Conservation (phyloP, 306 rosid genomes). For the Sophora flavescens region DNA sequence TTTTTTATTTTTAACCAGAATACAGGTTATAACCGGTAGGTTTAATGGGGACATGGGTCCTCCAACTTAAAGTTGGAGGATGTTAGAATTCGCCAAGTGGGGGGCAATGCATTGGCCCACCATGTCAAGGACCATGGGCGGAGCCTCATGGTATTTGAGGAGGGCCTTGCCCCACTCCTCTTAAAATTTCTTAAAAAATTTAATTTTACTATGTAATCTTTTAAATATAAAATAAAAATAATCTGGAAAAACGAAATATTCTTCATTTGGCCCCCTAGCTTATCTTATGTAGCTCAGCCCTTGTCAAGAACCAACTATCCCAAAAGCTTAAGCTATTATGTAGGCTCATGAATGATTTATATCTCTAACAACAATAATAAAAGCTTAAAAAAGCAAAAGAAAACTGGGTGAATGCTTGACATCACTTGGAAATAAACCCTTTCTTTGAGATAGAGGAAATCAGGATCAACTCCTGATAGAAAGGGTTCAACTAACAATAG, state of each 20-base stretch:
- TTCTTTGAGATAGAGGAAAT: background rate
- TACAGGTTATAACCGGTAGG: too few relatives aligned
- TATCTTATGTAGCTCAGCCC: background rate
- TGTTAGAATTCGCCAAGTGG: background rate
- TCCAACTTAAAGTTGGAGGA: too few relatives aligned
- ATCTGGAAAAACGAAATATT: too few relatives aligned
- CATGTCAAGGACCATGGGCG: background rate
- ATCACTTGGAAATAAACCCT: background rate
- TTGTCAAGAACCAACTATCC: background rate
- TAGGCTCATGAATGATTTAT: background rate
- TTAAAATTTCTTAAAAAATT: too few relatives aligned
- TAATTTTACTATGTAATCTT: too few relatives aligned
- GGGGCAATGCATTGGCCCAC: background rate
- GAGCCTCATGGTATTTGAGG: too few relatives aligned
- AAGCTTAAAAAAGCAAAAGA: background rate
- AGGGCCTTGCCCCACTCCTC: too few relatives aligned
- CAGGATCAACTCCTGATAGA: constrained; percentile 6
- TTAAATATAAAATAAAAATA: too few relatives aligned
- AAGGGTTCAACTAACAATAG: background rate
- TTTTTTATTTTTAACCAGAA: too few relatives aligned
- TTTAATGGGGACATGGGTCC: too few relatives aligned
- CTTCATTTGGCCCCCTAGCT: too few relatives aligned
- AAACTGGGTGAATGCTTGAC: constrained; percentile 8
- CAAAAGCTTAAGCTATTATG: background rate
- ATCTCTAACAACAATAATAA: background rate